Percentiles rank a stretch among this genome's conserved stretches.
phyloP scores from a whole-genome alignment of 176 grass and related monocot species.

The Melocanna baccifera region DNA sequence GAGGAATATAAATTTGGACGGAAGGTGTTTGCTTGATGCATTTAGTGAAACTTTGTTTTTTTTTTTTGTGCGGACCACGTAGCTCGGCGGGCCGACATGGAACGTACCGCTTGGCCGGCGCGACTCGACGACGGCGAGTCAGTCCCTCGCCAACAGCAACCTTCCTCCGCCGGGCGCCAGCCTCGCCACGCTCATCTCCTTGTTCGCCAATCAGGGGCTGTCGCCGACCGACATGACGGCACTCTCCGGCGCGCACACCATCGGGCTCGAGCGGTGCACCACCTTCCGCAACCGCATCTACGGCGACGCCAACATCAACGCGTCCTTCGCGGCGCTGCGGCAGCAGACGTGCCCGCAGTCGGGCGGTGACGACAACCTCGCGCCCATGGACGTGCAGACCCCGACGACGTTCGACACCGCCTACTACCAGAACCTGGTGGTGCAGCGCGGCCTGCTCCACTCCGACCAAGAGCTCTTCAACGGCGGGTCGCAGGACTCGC shows the following conservation, averaged over 20 bases:
- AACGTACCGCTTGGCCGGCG: slow-evolving; percentile 51
- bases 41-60: background rate
- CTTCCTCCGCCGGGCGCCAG: slow-evolving; percentile 41
- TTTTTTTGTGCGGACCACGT: background rate
- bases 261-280: slow-evolving; percentile 54
- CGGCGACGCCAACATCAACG: slow-evolving; percentile 46
- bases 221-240: slow-evolving; percentile 60
- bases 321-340: slow-evolving; percentile 43
- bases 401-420: slow-evolving; percentile 56
- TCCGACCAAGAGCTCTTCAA: slow-evolving; percentile 72
- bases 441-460: slow-evolving; percentile 38
- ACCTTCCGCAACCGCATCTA: slow-evolving; percentile 59
- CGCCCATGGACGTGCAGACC: slow-evolving; percentile 55
- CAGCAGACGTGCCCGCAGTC: slow-evolving; percentile 55
- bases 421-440: slow-evolving; percentile 55
- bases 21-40: background rate
- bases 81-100: slow-evolving; percentile 71
- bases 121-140: slow-evolving; percentile 63
- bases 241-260: slow-evolving; percentile 70
- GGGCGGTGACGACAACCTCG: slow-evolving; percentile 33
- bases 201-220: slow-evolving; percentile 53
- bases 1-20: too few species aligned
- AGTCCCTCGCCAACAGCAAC: slow-evolving; percentile 57
- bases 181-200: slow-evolving; percentile 43
- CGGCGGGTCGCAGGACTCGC: slow-evolving; percentile 56